Evolutionary conservation across 257 asterid species (phyloP).

Genomic region (Prunella vulgaris): DNA sequence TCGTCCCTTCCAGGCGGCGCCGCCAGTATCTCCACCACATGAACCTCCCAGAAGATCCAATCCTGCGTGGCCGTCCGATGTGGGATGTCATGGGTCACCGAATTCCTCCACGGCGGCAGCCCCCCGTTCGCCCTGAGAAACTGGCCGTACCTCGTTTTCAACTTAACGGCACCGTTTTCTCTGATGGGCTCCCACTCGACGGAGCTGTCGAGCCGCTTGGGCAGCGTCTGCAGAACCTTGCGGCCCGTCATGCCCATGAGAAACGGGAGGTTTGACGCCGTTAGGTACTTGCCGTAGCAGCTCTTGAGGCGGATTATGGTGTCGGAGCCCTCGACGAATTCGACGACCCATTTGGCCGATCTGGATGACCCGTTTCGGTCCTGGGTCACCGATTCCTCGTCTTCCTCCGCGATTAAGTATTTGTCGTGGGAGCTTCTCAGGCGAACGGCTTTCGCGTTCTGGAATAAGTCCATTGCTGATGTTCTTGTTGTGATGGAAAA

Average conservation of each 20-base stretch:
- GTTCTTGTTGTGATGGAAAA: constrained; percentile 21
- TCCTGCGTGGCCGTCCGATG: constrained; percentile 77
- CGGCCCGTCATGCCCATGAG: constrained; percentile 81
- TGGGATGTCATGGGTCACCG: constrained; percentile 88
- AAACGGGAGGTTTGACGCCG: constrained; percentile 62
- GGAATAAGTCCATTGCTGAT: constrained; percentile 64
- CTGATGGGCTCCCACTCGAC: constrained; percentile 92
- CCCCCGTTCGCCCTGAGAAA: constrained; percentile 86
- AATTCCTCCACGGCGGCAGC: constrained; percentile 88
- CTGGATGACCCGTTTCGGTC: constrained; percentile 46
- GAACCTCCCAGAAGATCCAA: constrained; percentile 83
- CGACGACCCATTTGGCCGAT: constrained; percentile 62
- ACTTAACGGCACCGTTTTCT: constrained; percentile 61
- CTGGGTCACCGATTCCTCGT: constrained; percentile 63
- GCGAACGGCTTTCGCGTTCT: constrained; percentile 57
- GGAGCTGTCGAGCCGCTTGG: constrained; percentile 70
- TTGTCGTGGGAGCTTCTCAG: constrained; percentile 55
- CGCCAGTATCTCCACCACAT: constrained; percentile 53
- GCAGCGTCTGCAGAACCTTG: constrained; percentile 62
- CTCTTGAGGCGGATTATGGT: constrained; percentile 51
- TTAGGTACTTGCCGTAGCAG: constrained; percentile 60
- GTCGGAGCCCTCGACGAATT: constrained; percentile 37
- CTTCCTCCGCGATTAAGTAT: constrained; percentile 60
- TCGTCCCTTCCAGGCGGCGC: constrained; percentile 36
- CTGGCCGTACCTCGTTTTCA: constrained; percentile 87